Evolutionary conservation across 2,329 filamentous ascomycete genomes (phyloP), one percentile per base, ranked within the genome.

Genomic region (Sporothrix mexicana): DNA sequence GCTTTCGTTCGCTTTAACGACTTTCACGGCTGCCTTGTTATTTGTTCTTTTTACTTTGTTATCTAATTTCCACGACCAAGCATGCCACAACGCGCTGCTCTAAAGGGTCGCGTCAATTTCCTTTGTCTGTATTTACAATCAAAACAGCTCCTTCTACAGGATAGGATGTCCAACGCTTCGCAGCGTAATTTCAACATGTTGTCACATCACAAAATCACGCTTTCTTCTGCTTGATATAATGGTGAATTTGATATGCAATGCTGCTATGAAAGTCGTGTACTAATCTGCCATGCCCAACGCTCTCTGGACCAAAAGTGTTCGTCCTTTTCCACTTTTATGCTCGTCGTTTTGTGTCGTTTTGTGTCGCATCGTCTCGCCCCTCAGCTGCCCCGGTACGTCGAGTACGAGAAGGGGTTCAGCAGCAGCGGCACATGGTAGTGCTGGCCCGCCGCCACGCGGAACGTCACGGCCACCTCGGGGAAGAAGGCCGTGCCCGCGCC

Each of bases 381-480:
- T 84, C 83, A 94, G 80, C 91, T 93, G 17, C 93, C 93, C 66
- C 93, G 85, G 82, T 96, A 96, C 10, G 93, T 95, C 55, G 91
- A 92, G 82, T 94, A 96, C 79, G 91, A 92, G 82, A 91, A 95
- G 43, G 93, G 93, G 75, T 91, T 90, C 82, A 95, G 80, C 80
- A 96, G 79, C 79, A 96, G 81, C 61, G 93, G 93, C 2, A 96
- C 92, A 83, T 96, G 93, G 79, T 93, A 95, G 79, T 92, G 89
- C 85, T 93, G 89, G 25, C 85, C 86, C 78, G 83, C 81, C 12
- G 82, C 79, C 25, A 90, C 86, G 67, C 76, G 75, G 73, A 89
- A 88, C 0, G 84, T 83, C 53, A 91, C 84, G 17, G 82, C 81
- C 20, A 87, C 88, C 82, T 88, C 86, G 55, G 89, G 88, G 78